Percentiles rank a stretch among this genome's conserved stretches.
These are phyloP conservation scores for Cadophora gregata DNA, from an alignment of 2,329 filamentous ascomycete genomes.

Conservation along the genomic window DNA sequence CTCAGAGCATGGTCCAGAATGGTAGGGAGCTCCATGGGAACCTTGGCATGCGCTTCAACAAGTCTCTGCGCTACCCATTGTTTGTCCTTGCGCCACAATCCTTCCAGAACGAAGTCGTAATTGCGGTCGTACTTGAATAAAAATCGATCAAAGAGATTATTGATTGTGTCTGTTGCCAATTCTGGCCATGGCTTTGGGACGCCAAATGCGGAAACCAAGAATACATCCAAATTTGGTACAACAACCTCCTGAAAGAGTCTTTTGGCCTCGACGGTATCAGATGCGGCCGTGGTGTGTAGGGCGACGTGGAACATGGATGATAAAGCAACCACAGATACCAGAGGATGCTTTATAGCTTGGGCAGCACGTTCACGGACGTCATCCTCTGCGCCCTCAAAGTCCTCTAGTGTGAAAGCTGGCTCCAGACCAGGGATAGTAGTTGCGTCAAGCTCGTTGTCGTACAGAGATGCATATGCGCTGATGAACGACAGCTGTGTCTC, in stretches of 20 bases:
- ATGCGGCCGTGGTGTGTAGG: constrained; percentile 64
- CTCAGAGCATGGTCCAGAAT: constrained; percentile 82
- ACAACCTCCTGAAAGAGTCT: constrained; percentile 71
- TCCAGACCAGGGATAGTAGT: constrained; percentile 83
- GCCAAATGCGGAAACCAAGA: constrained; percentile 78
- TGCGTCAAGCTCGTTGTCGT: constrained; percentile 78
- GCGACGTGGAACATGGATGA: constrained; percentile 71
- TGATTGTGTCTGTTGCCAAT: constrained; percentile 76
- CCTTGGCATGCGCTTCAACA: constrained; percentile 74
- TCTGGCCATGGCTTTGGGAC: constrained; percentile 79
- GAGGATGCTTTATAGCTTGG: constrained; percentile 79
- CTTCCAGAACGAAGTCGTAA: constrained; percentile 88
- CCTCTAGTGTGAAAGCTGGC: constrained; percentile 72
- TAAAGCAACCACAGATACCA: constrained; percentile 87
- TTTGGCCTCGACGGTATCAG: constrained; percentile 67
- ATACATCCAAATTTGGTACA: constrained; percentile 77
- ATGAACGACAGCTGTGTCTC: constrained; percentile 95
- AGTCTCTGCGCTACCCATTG: constrained; percentile 84
- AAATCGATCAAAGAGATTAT: constrained; percentile 82
- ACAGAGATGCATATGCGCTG: constrained; percentile 80
- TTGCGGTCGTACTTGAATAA: constrained; percentile 78
- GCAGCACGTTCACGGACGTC: constrained; percentile 65
- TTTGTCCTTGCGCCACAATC: constrained; percentile 88
- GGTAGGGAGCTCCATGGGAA: constrained; percentile 69
- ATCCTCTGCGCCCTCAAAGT: constrained; percentile 66